Conservation (phyloP, 177 flowering plant genomes). For the Vitis hybrid region DNA sequence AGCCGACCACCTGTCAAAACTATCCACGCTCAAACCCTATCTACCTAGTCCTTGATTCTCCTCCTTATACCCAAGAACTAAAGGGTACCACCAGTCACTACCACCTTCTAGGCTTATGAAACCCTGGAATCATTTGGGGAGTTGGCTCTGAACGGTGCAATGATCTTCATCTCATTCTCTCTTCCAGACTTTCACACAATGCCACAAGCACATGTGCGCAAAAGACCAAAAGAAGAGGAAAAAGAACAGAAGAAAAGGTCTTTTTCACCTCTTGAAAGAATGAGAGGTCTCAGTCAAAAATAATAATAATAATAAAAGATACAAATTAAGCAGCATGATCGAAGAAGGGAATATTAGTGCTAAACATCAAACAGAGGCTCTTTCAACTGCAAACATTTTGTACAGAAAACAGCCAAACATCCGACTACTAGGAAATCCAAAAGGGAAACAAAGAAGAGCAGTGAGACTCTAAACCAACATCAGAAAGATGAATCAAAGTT, state of each 20-base stretch:
- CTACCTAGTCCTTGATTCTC: background rate
- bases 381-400: slow-evolving; percentile 32
- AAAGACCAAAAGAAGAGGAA: background rate
- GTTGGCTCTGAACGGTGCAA: too few relatives aligned
- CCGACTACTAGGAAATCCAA: slow-evolving; percentile 6
- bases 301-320: slow-evolving; percentile 4
- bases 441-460: background rate
- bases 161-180: background rate
- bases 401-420: slow-evolving; percentile 24
- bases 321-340: slow-evolving; percentile 1
- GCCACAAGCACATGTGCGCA: too few relatives aligned
- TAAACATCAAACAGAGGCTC: slow-evolving; percentile 8
- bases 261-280: background rate
- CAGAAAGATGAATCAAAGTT: background rate
- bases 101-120: background rate
- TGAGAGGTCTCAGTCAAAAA: slow-evolving; percentile 5
- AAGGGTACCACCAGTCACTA: too few relatives aligned
- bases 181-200: background rate
- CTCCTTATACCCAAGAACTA: background rate
- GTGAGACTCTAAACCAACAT: background rate
- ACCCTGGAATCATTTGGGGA: too few relatives aligned
- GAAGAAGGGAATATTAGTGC: background rate
- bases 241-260: background rate
- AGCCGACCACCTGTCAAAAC: background rate
- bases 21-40: background rate